Percentiles rank a stretch among this genome's conserved stretches.
These are phyloP conservation scores for Lentinula edodes DNA, from an alignment of 768 basidiomycete species.

Conservation along the genomic window DNA sequence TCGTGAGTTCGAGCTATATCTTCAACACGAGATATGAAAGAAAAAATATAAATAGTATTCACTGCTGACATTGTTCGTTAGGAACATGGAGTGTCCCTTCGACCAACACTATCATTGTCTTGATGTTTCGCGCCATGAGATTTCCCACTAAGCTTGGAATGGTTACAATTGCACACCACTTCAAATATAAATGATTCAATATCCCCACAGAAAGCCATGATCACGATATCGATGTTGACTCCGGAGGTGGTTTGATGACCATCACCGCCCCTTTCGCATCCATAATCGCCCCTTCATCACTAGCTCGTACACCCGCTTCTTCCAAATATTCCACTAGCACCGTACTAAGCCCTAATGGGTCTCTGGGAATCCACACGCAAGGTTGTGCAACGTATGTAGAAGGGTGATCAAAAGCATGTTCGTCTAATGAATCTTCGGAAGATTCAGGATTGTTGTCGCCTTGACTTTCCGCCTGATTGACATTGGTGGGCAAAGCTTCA, in stretches of 20 bases:
- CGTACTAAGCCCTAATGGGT: slow-evolving; percentile 35
- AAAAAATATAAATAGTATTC: too few relatives aligned
- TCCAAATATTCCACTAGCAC: slow-evolving; percentile 31
- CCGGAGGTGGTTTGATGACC: slow-evolving; percentile 37
- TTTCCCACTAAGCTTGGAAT: too few relatives aligned
- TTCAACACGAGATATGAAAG: too few relatives aligned
- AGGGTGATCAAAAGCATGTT: slow-evolving; percentile 44
- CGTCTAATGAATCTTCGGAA: slow-evolving; percentile 15
- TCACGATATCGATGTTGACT: too few relatives aligned
- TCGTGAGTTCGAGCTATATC: too few relatives aligned
- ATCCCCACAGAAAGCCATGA: too few relatives aligned
- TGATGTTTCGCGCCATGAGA: too few relatives aligned
- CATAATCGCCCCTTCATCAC: slow-evolving; percentile 40
- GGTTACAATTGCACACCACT: too few relatives aligned
- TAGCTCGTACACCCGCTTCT: slow-evolving; percentile 34
- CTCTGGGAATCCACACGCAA: slow-evolving; percentile 44
- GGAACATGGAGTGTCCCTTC: too few relatives aligned
- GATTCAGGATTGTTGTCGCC: slow-evolving; percentile 13
- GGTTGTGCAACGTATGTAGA: slow-evolving; percentile 39
- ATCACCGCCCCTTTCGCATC: slow-evolving; percentile 37
- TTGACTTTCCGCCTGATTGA: slow-evolving; percentile 10
- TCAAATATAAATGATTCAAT: too few relatives aligned
- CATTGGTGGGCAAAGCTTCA: slow-evolving; percentile 8
- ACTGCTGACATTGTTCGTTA: too few relatives aligned
- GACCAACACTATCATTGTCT: too few relatives aligned